Percentiles rank a stretch among this genome's conserved stretches.
Evolutionary conservation across 257 asterid species (phyloP).

Genomic region (Solanum chmielewskii): DNA sequence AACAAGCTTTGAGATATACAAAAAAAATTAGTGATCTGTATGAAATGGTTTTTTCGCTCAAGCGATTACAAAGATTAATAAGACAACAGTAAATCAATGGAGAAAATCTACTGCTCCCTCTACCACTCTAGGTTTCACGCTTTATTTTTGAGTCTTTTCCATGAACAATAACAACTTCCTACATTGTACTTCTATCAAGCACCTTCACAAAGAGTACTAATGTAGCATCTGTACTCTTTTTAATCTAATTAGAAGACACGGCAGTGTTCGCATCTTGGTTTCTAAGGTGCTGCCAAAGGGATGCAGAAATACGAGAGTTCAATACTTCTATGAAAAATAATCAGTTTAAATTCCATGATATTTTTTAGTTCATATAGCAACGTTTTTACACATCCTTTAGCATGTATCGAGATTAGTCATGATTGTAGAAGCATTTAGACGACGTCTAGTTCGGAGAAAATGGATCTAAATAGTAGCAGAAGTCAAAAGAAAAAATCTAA

Average conservation of each 20-base stretch:
- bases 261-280: neutral
- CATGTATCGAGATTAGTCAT: neutral
- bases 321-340: neutral
- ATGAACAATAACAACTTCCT: neutral
- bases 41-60: neutral
- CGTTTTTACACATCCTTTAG: neutral
- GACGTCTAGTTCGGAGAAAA: neutral
- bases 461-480: neutral
- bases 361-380: neutral
- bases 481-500: neutral
- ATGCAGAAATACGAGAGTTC: neutral
- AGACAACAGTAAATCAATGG: neutral
- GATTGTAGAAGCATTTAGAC: neutral
- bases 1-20: conserved; percentile 38
- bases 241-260: neutral
- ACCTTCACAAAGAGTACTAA: neutral
- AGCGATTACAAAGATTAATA: neutral
- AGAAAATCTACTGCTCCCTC: neutral
- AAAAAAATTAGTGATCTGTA: neutral
- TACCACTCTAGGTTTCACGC: neutral
- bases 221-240: neutral
- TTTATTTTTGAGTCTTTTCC: neutral
- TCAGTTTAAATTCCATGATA: neutral
- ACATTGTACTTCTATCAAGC: neutral
- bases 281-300: neutral